phyloP scores from a whole-genome alignment of 1,139 yeast genomes.

The Blastobotrys aristatus region DNA sequence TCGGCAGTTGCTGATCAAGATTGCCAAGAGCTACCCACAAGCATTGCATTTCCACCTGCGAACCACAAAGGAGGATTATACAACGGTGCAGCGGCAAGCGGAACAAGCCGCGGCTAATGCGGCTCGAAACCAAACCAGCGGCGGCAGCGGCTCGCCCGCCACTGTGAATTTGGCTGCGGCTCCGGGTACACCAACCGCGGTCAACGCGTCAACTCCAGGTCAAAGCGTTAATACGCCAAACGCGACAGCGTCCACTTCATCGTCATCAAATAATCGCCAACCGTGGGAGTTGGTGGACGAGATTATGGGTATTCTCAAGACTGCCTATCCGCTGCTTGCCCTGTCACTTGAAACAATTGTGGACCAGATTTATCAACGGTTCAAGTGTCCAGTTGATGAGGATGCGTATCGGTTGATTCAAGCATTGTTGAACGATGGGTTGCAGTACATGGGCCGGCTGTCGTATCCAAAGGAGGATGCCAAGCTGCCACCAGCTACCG shows the following conservation, averaged over 20 bases:
- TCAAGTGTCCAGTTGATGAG: constrained; percentile 92
- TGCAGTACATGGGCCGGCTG: constrained; percentile 73
- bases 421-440: constrained; percentile 89
- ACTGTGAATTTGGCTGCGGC: constrained; percentile 13
- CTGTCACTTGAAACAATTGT: constrained; percentile 90
- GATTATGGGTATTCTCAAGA: constrained; percentile 88
- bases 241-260: constrained; percentile 1
- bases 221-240: constrained; percentile 10
- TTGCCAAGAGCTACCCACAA: constrained; percentile 96
- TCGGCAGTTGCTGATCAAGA: constrained; percentile 78
- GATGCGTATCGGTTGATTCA: constrained; percentile 92
- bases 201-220: constrained; percentile 14
- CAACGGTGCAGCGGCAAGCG: constrained; percentile 79
- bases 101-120: constrained; percentile 45
- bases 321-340: constrained; percentile 92
- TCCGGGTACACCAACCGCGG: constrained; percentile 13
- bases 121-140: constrained; percentile 14
- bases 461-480: constrained; percentile 87
- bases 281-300: constrained; percentile 97
- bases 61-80: constrained; percentile 91
- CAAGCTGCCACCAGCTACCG: constrained; percentile 85
- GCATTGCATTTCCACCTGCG: constrained; percentile 93
- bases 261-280: constrained; percentile 40
- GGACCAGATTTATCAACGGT: constrained; percentile 90
- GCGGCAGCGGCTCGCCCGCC: constrained; percentile 12